Evolutionary conservation across 2,329 filamentous ascomycete genomes (phyloP), one percentile per base, ranked within the genome.

Genomic region (Fusarium tricinctum): DNA sequence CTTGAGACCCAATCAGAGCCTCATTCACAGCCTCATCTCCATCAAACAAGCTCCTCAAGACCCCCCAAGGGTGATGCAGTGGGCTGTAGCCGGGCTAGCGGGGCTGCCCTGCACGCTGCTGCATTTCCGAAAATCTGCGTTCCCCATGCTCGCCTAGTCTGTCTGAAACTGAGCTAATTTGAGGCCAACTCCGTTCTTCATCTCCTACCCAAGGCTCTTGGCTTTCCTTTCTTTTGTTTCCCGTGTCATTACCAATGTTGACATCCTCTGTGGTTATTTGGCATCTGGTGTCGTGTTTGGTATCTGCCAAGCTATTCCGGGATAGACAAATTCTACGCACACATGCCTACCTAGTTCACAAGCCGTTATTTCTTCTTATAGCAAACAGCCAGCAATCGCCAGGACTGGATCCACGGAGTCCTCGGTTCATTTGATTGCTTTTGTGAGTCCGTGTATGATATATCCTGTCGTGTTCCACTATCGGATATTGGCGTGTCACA

Each of bases 121-220:
- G 57, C 53, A 44, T 58, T 30, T 48, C 30, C 48, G 40, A 49
- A 55, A 54, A 33, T 33, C 30, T 15, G 30, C 53, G 40, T 35
- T 54, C 58, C 49, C 63, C 58, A 63, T 64, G 57, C 33, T 46
- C 44, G 52, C 50, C 28, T 53, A 57, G 46, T 42, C 63, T 70
- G 38, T 73, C 68, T 74, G 73, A 74, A 74, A 74, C 72, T 35
- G 51, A 49, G 46, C 72, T 73, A 74, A 71, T 55, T 58, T 58
- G 54, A 68, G 59, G 58, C 53, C 44, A 59, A 52, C 50, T 65
- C 66, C 66, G 49, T 71, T 65, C 47, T 40, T 74, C 72, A 73
- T 74, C 68, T 74, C 72, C 70, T 61, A 42, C 28, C 48, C 58
- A 66, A 57, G 58, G 26, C 44, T 28, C 43, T 14, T 30, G 15